phyloP scores from a whole-genome alignment of 257 asterid genomes.

The Solanum ossicruentum region DNA sequence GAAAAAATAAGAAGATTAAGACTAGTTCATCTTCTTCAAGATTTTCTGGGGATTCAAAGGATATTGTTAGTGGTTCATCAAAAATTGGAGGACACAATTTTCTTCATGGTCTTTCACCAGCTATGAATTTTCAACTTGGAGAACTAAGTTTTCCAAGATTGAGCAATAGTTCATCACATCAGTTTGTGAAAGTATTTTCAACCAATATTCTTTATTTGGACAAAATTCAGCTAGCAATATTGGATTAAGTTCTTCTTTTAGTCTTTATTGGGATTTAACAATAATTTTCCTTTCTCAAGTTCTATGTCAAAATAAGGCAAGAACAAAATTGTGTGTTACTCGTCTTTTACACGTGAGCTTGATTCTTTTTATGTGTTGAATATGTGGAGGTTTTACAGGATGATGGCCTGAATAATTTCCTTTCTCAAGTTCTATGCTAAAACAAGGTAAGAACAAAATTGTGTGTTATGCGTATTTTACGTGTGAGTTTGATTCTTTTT shows the following conservation, averaged over 20 bases:
- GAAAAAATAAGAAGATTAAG: slow-evolving; percentile 67
- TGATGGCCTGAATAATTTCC: neutral
- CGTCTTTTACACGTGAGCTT: neutral
- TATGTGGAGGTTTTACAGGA: neutral
- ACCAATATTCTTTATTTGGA: slow-evolving; percentile 30
- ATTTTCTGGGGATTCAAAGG: slow-evolving; percentile 26
- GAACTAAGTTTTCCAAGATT: slow-evolving; percentile 19
- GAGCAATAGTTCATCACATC: slow-evolving; percentile 2
- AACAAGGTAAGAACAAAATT: too few species aligned
- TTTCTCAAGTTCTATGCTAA: too few species aligned
- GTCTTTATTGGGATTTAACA: slow-evolving; percentile 21
- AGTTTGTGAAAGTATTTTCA: slow-evolving; percentile 1
- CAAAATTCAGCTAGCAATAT: slow-evolving; percentile 11
- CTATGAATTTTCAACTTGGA: slow-evolving; percentile 73
- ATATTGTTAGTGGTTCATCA: slow-evolving; percentile 13
- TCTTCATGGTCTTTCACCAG: slow-evolving; percentile 59
- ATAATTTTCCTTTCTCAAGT: slow-evolving; percentile 14
- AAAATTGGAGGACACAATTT: slow-evolving; percentile 53
- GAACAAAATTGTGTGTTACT: neutral
- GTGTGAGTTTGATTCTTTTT: neutral
- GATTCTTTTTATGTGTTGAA: neutral
- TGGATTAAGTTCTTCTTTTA: slow-evolving; percentile 24
- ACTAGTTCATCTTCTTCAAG: slow-evolving; percentile 18
- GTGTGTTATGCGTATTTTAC: neutral
- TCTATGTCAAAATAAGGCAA: slow-evolving; percentile 13